phyloP scores from a whole-genome alignment of 2,329 filamentous ascomycete genomes.

The Botryotinia globosa region DNA sequence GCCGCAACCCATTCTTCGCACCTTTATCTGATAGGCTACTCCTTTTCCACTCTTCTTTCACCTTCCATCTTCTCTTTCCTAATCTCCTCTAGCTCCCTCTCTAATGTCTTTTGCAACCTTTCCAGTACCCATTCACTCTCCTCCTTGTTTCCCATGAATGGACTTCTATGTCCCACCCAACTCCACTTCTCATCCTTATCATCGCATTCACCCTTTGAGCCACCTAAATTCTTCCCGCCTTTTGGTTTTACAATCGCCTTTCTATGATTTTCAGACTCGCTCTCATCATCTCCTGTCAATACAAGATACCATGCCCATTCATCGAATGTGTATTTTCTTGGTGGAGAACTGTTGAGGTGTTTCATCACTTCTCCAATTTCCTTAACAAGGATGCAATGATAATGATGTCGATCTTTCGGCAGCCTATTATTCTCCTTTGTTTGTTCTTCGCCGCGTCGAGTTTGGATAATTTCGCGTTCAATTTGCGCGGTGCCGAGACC shows the following conservation, averaged over 20 bases:
- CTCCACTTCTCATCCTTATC: slow-evolving; percentile 54
- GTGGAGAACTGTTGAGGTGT: slow-evolving; percentile 56
- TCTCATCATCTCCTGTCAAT: slow-evolving; percentile 68
- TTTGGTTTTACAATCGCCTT: slow-evolving; percentile 32
- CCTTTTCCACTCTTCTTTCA: neutral
- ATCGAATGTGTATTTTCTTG: slow-evolving; percentile 71
- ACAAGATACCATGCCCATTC: slow-evolving; percentile 85
- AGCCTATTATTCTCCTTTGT: slow-evolving; percentile 30
- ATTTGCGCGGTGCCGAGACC: slow-evolving; percentile 23
- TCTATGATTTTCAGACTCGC: slow-evolving; percentile 49
- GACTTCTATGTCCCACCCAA: slow-evolving; percentile 68
- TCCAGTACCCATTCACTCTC: slow-evolving; percentile 75
- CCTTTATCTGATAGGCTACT: neutral
- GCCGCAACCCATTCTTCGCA: neutral
- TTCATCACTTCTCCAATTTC: slow-evolving; percentile 66
- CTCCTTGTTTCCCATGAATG: slow-evolving; percentile 64
- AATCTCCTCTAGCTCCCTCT: slow-evolving; percentile 36
- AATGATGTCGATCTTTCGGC: slow-evolving; percentile 42
- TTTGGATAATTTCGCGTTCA: slow-evolving; percentile 25
- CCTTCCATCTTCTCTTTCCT: slow-evolving; percentile 29
- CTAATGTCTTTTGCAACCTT: slow-evolving; percentile 56
- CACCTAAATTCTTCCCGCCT: slow-evolving; percentile 20
- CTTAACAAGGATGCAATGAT: slow-evolving; percentile 65
- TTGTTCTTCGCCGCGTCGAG: slow-evolving; percentile 16
- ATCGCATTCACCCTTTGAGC: slow-evolving; percentile 32